These are phyloP conservation scores for Penicillium sp. DNA, from an alignment of 2,329 filamentous ascomycete species.

Conservation along the genomic window DNA sequence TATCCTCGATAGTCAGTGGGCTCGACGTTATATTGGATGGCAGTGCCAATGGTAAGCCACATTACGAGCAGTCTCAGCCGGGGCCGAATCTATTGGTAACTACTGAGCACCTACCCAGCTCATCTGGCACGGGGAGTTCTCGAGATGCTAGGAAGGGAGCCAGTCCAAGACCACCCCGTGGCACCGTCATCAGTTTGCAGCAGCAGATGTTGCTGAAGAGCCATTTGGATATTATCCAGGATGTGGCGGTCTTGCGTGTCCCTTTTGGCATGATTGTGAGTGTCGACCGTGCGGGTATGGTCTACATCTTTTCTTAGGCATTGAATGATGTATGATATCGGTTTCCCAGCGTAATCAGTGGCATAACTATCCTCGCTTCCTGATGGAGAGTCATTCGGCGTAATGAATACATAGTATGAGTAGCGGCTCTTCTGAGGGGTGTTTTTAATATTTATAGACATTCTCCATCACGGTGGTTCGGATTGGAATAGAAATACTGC, in stretches of 20 bases:
- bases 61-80: conserved; percentile 64
- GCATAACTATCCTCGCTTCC: no score
- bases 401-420: no score
- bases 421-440: background rate
- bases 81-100: conserved; percentile 62
- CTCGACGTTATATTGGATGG: conserved; percentile 62
- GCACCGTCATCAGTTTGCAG: conserved; percentile 80
- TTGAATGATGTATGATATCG: background rate
- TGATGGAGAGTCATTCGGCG: no score
- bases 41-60: conserved; percentile 52
- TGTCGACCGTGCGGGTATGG: conserved; percentile 80
- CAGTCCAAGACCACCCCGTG: conserved; percentile 57
- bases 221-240: conserved; percentile 82
- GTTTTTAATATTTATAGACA: conserved; percentile 4
- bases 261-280: conserved; percentile 93
- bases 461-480: background rate
- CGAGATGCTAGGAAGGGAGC: conserved; percentile 35
- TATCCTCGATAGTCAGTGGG: conserved; percentile 76
- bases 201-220: conserved; percentile 81
- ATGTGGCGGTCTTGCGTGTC: conserved; percentile 80
- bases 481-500: no score
- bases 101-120: conserved; percentile 57
- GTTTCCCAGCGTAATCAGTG: background rate
- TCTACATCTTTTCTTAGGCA: conserved; percentile 68
- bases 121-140: conserved; percentile 28